phyloP scores from a whole-genome alignment of 2,329 filamentous ascomycete genomes.

The Aspergillus pseudotamarii region DNA sequence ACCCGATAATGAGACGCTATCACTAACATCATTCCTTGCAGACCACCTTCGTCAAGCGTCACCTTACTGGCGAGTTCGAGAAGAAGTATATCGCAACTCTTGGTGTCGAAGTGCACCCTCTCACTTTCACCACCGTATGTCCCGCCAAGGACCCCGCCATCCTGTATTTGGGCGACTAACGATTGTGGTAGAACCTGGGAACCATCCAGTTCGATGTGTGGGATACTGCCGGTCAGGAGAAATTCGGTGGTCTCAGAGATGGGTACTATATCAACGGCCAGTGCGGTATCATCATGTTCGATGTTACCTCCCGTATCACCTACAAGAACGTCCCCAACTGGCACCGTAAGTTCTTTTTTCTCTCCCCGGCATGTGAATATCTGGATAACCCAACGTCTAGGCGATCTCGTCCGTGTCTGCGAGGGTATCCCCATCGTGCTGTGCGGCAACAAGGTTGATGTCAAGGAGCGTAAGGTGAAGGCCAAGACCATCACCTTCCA shows the following conservation, averaged over 20 bases:
- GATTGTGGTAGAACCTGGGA: constrained; percentile 73
- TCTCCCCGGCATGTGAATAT: neutral
- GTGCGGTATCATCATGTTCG: constrained; percentile 99
- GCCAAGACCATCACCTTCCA: constrained; percentile 99
- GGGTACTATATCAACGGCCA: constrained; percentile 99
- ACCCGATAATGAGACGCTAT: constrained; percentile 12
- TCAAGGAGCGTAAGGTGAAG: constrained; percentile 99
- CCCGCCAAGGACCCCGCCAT: constrained; percentile 37
- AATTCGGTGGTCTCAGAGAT: constrained; percentile 98
- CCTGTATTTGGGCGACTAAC: constrained; percentile 29
- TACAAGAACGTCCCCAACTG: constrained; percentile 99
- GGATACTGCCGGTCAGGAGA: constrained; percentile 99
- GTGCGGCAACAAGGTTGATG: constrained; percentile 98
- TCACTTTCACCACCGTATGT: constrained; percentile 95
- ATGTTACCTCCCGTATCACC: constrained; percentile 98
- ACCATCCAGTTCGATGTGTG: constrained; percentile 98
- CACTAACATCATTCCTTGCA: constrained; percentile 47
- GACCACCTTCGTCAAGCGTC: constrained; percentile 99
- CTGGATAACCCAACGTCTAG: constrained; percentile 49
- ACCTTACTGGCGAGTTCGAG: constrained; percentile 99
- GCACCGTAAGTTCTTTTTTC: constrained; percentile 77
- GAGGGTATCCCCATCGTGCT: constrained; percentile 99
- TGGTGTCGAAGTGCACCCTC: constrained; percentile 98
- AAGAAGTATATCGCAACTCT: constrained; percentile 99
- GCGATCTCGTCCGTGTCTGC: constrained; percentile 97